Base-by-base conservation (phyloP, 2,329 filamentous ascomycete species). In the Rhynchosporium graminicola region DNA sequence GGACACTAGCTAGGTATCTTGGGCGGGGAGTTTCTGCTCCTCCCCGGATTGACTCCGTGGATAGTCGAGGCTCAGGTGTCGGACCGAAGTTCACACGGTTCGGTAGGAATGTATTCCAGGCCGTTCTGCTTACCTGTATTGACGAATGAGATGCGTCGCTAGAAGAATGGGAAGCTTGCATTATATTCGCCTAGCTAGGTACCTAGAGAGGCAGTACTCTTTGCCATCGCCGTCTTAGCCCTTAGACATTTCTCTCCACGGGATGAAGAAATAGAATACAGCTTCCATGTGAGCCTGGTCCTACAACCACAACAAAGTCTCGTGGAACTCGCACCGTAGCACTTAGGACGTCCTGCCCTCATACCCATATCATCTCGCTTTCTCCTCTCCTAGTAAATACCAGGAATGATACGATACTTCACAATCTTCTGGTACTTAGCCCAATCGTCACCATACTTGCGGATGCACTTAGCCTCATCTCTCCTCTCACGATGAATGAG, bases 381-480 rank as follows among this genome's bases (percentile, higher is more conserved):
- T 13, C 20, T 54, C 20, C 2, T 4, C 13, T 29, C 47, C 55
- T 72, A 97, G 78, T 97, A 97, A 20, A 97, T 79, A 42, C 90
- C 90, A 5, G 94, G 94, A 46, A 97, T 77, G 69, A 98, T 70
- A 33, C 67, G 67, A 38, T 84, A 97, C 64, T 82, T 86, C 50
- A 97, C 94, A 73, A 87, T 83, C 76, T 87, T 86, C 76, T 90
- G 92, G 77, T 97, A 98, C 77, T 86, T 84, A 66, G 92, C 86
- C 93, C 94, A 98, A 74, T 97, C 92, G 69, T 87, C 87, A 31
- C 93, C 93, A 73, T 98, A 98, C 82, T 98, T 98, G 73, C 84
- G 84, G 66, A 84, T 81, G 76, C 94, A 98, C 81, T 97, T 97
- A 75, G 91, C 90, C 69, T 97, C 93, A 69, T 98, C 94, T 59